Conservation (phyloP, 805 yeast species). For the Candida loeiensis region DNA sequence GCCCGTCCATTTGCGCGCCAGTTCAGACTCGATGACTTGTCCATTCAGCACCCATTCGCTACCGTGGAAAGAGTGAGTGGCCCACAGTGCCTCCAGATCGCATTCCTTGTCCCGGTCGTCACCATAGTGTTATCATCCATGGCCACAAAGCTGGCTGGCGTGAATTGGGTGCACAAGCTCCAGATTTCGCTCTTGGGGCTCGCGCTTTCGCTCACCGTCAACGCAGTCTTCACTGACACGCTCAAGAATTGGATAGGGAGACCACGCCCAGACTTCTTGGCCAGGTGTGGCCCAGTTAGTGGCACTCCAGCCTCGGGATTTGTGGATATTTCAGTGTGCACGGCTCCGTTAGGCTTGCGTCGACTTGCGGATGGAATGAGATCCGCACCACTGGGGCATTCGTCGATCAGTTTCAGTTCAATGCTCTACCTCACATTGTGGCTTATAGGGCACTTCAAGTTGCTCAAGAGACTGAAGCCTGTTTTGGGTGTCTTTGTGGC, state of each 20-base stretch:
- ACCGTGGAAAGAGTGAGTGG: constrained; percentile 31
- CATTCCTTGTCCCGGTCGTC: constrained; percentile 23
- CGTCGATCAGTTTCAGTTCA: constrained; percentile 34
- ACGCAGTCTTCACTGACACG: constrained; percentile 35
- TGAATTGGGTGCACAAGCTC: constrained; percentile 19
- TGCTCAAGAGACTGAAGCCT: constrained; percentile 14
- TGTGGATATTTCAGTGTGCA: constrained; percentile 32
- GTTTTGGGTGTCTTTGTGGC: constrained; percentile 18
- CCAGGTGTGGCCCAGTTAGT: constrained; percentile 28
- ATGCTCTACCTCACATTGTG: constrained; percentile 31
- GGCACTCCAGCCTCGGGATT: constrained; percentile 19
- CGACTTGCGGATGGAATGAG: constrained; percentile 35
- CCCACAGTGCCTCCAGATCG: constrained; percentile 25
- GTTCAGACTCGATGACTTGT: constrained; percentile 29
- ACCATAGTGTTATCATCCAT: constrained; percentile 17
- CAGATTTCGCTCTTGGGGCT: constrained; percentile 32
- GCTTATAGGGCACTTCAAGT: constrained; percentile 27
- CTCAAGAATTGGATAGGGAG: constrained; percentile 32
- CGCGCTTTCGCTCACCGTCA: constrained; percentile 23
- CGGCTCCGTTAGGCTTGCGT: constrained; percentile 28
- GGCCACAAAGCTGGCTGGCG: constrained; percentile 2
- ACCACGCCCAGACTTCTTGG: constrained; percentile 35
- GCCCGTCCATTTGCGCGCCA: constrained; percentile 36
- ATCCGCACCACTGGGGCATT: constrained; percentile 41
- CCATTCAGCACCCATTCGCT: constrained; percentile 37